Conservation (phyloP, 208 protist species). For the Wallacemonas sp. region DNA sequence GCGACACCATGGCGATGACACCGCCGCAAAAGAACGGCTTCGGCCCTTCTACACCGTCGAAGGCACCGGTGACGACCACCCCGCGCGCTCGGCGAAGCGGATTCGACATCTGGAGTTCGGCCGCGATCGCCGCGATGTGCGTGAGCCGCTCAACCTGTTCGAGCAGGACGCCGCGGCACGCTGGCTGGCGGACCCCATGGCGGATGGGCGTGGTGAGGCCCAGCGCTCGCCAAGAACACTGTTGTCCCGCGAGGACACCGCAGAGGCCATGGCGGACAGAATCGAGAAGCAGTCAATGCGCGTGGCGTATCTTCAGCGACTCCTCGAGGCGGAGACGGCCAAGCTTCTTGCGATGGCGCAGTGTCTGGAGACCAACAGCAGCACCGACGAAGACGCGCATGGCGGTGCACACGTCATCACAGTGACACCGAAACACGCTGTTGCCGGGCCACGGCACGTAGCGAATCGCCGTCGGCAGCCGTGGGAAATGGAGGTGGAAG, state of each 20-base stretch:
- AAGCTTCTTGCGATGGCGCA: background rate
- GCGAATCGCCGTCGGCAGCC: background rate
- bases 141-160: slow-evolving; percentile 1
- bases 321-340: background rate
- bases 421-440: background rate
- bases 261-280: background rate
- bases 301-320: background rate
- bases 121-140: background rate
- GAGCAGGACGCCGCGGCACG: too few species aligned
- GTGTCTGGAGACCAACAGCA: too few species aligned
- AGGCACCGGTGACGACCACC: background rate
- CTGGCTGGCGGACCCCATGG: too few species aligned
- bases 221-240: background rate
- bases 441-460: too few species aligned
- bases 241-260: background rate
- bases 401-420: too few species aligned
- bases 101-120: background rate
- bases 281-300: slow-evolving; percentile 2
- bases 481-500: background rate
- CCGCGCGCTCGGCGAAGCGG: background rate
- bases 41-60: slow-evolving; percentile 4
- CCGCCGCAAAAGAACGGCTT: background rate
- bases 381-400: too few species aligned
- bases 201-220: too few species aligned
- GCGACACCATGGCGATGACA: slow-evolving; percentile 2